phyloP scores from a whole-genome alignment of 2,329 filamentous ascomycete species.

The Ceratocystis ficicola region DNA sequence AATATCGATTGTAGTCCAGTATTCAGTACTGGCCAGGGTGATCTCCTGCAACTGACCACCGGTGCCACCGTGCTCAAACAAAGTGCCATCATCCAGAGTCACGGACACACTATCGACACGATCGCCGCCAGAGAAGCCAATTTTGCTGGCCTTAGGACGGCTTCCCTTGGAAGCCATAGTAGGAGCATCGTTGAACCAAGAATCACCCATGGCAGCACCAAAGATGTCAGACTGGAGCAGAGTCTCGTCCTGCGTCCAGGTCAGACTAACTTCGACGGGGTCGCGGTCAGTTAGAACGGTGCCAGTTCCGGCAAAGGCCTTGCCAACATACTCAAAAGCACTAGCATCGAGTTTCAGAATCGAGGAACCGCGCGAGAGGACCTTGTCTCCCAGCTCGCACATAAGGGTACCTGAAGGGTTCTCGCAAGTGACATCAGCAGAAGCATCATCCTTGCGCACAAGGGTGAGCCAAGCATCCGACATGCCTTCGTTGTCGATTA shows the following conservation, averaged over 20 bases:
- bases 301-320: slow-evolving; percentile 45
- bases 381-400: slow-evolving; percentile 58
- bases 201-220: slow-evolving; percentile 37
- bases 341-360: slow-evolving; percentile 37
- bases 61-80: slow-evolving; percentile 41
- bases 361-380: slow-evolving; percentile 46
- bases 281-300: slow-evolving; percentile 52
- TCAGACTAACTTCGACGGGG: slow-evolving; percentile 44
- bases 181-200: slow-evolving; percentile 44
- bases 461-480: slow-evolving; percentile 50
- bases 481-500: slow-evolving; percentile 41
- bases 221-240: slow-evolving; percentile 36
- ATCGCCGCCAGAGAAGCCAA: slow-evolving; percentile 37
- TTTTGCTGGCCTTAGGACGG: slow-evolving; percentile 29
- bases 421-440: slow-evolving; percentile 38
- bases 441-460: slow-evolving; percentile 36
- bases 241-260: slow-evolving; percentile 31
- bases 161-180: slow-evolving; percentile 28
- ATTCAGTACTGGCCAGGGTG: slow-evolving; percentile 36
- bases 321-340: slow-evolving; percentile 43
- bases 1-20: slow-evolving; percentile 37
- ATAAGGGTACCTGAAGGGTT: slow-evolving; percentile 42
- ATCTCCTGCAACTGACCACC: slow-evolving; percentile 37
- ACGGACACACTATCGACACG: slow-evolving; percentile 42
- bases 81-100: slow-evolving; percentile 37